phyloP scores from a whole-genome alignment of 768 basidiomycete species.

The Mrakia blollopis region DNA sequence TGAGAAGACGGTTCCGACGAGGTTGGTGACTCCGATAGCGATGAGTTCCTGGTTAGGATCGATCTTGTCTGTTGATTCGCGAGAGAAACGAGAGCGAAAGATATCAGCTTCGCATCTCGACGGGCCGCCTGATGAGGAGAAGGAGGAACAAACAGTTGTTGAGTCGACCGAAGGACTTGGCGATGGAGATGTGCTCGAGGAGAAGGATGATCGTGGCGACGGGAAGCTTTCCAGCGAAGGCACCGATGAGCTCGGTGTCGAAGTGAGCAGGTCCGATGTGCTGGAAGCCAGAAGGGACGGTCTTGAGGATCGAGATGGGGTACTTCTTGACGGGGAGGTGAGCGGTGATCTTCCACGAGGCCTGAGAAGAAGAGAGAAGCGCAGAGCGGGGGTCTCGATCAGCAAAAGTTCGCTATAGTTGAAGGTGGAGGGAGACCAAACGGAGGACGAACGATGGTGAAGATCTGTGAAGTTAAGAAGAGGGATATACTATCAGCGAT shows the following conservation, averaged over 20 bases:
- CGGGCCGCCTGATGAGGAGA: no score
- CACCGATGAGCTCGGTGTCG: conserved; percentile 54
- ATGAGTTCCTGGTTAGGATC: conserved; percentile 61
- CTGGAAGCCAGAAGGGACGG: conserved; percentile 66
- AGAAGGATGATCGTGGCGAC: conserved; percentile 55
- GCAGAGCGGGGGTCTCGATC: no score
- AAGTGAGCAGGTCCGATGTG: conserved; percentile 53
- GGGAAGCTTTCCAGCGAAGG: conserved; percentile 69
- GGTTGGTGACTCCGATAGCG: conserved; percentile 76
- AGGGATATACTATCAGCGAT: no score
- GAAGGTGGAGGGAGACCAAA: background rate
- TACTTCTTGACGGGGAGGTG: conserved; percentile 56
- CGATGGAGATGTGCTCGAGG: conserved; percentile 93
- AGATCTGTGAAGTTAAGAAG: no score
- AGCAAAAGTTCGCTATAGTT: no score
- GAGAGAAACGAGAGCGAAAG: no score
- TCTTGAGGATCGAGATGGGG: conserved; percentile 76
- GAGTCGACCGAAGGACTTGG: conserved; percentile 67
- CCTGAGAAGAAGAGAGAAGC: no score
- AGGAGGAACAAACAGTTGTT: conserved; percentile 57
- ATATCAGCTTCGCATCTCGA: no score
- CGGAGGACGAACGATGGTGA: background rate
- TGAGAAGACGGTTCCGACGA: conserved; percentile 73
- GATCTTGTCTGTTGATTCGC: conserved; percentile 64
- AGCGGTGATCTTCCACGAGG: conserved; percentile 77